Evolutionary conservation across 2,329 filamentous ascomycete genomes (phyloP), one percentile per base, ranked within the genome.

Genomic region (Stemphylium beticola): DNA sequence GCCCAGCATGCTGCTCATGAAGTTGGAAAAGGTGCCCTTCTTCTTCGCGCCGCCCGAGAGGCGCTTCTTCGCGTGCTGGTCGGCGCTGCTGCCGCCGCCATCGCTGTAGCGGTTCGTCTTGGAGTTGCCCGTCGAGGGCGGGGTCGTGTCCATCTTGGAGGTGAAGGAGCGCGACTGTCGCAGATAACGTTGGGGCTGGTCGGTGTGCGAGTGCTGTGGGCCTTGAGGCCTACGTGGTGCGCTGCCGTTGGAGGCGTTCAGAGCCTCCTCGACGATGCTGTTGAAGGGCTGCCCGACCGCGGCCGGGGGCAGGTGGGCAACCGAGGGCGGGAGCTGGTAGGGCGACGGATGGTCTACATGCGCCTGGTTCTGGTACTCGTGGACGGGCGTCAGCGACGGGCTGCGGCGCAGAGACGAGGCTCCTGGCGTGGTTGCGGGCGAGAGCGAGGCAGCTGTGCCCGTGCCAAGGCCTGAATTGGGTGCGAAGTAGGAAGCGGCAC

Each of bases 121-220:
- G 71, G 49, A 71, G 68, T 62, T 70, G 46, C 68, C 63, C 59
- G 70, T 67, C 40, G 68, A 67, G 4, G 74, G 73, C 54, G 74
- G 72, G 52, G 73, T 40, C 4, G 20, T 69, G 43, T 80, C 78
- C 78, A 80, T 80, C 59, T 70, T 77, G 62, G 74, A 71, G 60
- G 75, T 75, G 67, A 79, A 74, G 67, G 76, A 78, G 58, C 76
- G 73, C 49, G 74, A 75, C 65, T 79, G 71, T 57, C 74, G 69
- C 50, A 78, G 75, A 50, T 65, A 68, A 11, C 48, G 48, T n/a
- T 29, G 36, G 5, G 32, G 62, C 57, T 71, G 68, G 45, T 62
- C 47, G 20, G 68, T 72, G 39, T 66, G 57, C 18, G 71, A 57
- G 67, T 69, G 72, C 50, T 58, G 57, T 36, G 65, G 67, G 51